Conservation (phyloP, 495 filamentous ascomycete species). For the Podospora anserina region DNA sequence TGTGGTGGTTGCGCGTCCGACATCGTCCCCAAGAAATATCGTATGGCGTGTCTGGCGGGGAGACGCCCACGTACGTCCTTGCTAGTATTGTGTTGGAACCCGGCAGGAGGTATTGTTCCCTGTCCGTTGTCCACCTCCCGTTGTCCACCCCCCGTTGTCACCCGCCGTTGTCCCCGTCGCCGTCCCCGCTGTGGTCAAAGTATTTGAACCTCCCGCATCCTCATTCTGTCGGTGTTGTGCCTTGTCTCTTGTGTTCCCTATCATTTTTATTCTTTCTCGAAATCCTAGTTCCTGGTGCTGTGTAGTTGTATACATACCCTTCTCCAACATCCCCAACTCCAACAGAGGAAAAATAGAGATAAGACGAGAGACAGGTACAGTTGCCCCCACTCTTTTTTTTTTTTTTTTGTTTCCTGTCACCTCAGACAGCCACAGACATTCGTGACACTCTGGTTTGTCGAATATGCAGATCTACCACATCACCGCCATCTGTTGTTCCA, state of each 20-base stretch:
- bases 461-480: not conserved
- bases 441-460: too few species aligned
- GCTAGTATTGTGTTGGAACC: constrained; percentile 18
- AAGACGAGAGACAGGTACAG: not conserved
- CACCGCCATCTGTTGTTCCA: not conserved
- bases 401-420: not conserved
- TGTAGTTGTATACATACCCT: not conserved
- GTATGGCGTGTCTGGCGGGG: constrained; percentile 3
- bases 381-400: not conserved
- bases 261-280: not conserved
- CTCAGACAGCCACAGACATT: not conserved
- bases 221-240: not conserved
- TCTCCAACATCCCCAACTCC: not conserved
- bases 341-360: not conserved
- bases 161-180: not conserved
- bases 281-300: not conserved
- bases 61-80: constrained; percentile 6
- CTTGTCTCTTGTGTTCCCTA: constrained; percentile 6
- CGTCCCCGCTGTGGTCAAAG: not conserved
- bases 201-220: constrained; percentile 21
- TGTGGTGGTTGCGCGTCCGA: constrained; percentile 2
- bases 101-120: constrained; percentile 18
- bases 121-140: constrained; percentile 1
- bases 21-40: constrained; percentile 10
- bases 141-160: constrained; percentile 3